Evolutionary conservation across 768 basidiomycete species (phyloP), one percentile per base, ranked within the genome.

Genomic region (Rubroboletus pulcherrimus): DNA sequence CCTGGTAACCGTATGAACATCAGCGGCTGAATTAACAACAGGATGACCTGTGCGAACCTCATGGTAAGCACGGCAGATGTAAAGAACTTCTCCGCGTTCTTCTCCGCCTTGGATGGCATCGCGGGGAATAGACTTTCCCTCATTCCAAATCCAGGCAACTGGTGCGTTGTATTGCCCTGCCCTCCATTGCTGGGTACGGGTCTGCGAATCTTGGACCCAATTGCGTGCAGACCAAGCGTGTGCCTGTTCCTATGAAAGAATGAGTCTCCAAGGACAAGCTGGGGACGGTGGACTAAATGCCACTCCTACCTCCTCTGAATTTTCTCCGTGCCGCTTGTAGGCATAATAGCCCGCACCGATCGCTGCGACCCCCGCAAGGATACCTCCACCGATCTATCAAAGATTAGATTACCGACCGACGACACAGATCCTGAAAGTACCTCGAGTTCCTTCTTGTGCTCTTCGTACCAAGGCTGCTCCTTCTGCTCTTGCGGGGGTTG

Each of bases 311-410:
- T 87, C 78, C 56, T 87, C 82, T 46, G 81, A 71, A 38, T 72
- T 76, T 60, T 86, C 74, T 59, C 81, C 74, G 58, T 87, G 82
- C 2, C 80, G 57, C 53, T 85, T 83, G 70, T 75, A 83, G 3
- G 81, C 81, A 31, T 64, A 66, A 50, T 73, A 63, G 4, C 84
- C 87, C 8, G 68, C 84, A 51, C 75, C 85, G 17, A 85, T 45
- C 24, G 73, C 63, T 17, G 77, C 83, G n/a, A 73, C 66, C 0
- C 84, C 87, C 1, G 75, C 82, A 35, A 78, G 70, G 30, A 89
- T 50, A 24, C 84, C 87, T 19, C 84, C 88, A 19, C 83, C 88
- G 55, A 88, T 63, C 87, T 89, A 61, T 31, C 38, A 39, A 49
- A 41, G 35, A 57, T 58, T 29, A 54, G 49, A 54, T 52, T n/a